phyloP scores from a whole-genome alignment of 1,284 basidiomycete genomes.

The Fomes fomentarius region DNA sequence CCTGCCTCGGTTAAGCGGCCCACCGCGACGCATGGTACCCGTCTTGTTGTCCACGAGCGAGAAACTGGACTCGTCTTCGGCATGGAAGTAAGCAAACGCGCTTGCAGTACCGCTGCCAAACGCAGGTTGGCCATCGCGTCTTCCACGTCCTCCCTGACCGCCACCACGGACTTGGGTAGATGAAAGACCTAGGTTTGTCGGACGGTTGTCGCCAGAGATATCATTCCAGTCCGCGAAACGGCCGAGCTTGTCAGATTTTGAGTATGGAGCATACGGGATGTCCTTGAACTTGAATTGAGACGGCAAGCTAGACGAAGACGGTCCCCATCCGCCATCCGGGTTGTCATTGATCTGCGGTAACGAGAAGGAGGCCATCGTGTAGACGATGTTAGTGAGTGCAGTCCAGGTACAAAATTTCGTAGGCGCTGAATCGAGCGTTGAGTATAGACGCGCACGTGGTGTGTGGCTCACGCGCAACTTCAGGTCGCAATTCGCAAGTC shows the following conservation, averaged over 20 bases:
- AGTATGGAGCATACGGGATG: slow-evolving; percentile 96
- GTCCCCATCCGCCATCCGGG: slow-evolving; percentile 83
- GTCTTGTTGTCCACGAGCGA: slow-evolving; percentile 93
- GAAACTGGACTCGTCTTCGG: slow-evolving; percentile 98
- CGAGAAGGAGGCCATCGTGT: slow-evolving; percentile 71
- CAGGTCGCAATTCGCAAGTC: too few species aligned
- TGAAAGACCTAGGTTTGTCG: slow-evolving; percentile 54
- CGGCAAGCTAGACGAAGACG: slow-evolving; percentile 74
- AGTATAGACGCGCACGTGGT: slow-evolving; percentile 23
- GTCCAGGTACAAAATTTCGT: slow-evolving; percentile 31
- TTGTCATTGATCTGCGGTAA: slow-evolving; percentile 81
- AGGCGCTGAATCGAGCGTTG: slow-evolving; percentile 13
- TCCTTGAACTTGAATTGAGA: slow-evolving; percentile 85
- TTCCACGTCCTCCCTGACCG: slow-evolving; percentile 50
- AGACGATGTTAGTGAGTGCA: slow-evolving; percentile 13
- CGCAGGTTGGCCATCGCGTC: slow-evolving; percentile 69
- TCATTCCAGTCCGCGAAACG: slow-evolving; percentile 99
- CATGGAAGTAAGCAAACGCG: slow-evolving; percentile 98
- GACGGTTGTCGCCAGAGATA: slow-evolving; percentile 64
- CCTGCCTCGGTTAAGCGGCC: slow-evolving; percentile 64
- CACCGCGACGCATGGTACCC: slow-evolving; percentile 64
- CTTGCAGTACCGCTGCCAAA: slow-evolving; percentile 86
- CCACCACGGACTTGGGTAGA: slow-evolving; percentile 52
- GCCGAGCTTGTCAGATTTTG: slow-evolving; percentile 97
- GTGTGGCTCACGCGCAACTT: slow-evolving; percentile 6